phyloP scores from a whole-genome alignment of 306 rosid genomes.

The Prunus mume region DNA sequence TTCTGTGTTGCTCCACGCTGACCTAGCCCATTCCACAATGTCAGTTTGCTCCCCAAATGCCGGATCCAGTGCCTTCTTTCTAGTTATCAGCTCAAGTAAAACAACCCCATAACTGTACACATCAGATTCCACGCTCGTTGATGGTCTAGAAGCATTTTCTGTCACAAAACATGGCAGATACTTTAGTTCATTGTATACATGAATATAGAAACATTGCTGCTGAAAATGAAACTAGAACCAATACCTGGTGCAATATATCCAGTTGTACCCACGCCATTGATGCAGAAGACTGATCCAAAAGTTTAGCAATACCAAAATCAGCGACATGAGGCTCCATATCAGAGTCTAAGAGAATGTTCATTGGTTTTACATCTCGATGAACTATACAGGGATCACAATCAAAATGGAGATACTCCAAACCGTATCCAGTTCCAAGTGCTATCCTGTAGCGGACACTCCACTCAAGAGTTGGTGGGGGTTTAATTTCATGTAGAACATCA shows the following conservation, averaged over 20 bases:
- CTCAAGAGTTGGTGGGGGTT: slow-evolving; percentile 42
- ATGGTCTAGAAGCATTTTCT: slow-evolving; percentile 63
- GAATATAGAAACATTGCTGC: slow-evolving; percentile 11
- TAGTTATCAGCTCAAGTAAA: slow-evolving; percentile 66
- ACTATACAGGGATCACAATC: slow-evolving; percentile 79
- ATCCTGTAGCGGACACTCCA: slow-evolving; percentile 67
- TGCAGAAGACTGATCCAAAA: slow-evolving; percentile 57
- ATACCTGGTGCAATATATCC: slow-evolving; percentile 90
- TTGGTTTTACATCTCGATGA: slow-evolving; percentile 84
- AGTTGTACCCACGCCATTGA: slow-evolving; percentile 51
- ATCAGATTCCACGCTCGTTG: slow-evolving; percentile 54
- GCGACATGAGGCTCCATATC: slow-evolving; percentile 78
- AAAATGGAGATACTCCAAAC: slow-evolving; percentile 69
- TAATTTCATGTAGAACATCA: slow-evolving; percentile 60
- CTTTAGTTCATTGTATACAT: background rate
- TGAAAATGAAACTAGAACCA: background rate
- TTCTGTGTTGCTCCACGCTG: slow-evolving; percentile 40
- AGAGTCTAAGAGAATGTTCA: slow-evolving; percentile 70
- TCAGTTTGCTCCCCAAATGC: slow-evolving; percentile 43
- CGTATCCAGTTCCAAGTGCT: slow-evolving; percentile 74
- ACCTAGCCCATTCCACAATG: slow-evolving; percentile 53
- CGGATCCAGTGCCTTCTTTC: slow-evolving; percentile 59
- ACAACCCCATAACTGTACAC: slow-evolving; percentile 80
- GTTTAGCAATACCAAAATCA: slow-evolving; percentile 87
- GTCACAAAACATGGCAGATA: slow-evolving; percentile 20